Base-by-base conservation (phyloP, 257 asterid species). In the Petunia secreta region DNA sequence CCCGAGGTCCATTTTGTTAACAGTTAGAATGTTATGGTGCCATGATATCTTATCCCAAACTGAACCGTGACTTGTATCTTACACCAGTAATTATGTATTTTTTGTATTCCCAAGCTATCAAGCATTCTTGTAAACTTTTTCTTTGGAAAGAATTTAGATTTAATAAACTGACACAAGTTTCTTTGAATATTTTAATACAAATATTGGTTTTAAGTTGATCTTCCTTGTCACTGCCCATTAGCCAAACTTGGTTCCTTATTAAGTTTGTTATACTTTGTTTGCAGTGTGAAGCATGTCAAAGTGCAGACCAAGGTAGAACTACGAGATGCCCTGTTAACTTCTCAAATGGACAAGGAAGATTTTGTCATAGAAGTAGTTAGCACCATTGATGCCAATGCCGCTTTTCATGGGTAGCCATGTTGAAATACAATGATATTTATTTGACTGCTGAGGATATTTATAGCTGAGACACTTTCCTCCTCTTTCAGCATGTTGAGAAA, bases 281-380 rank as follows among this genome's bases (percentile, higher is more conserved):
- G 82, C 88, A 96, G 99, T 58, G 94, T 96, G 89, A 96, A 94
- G 91, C 96, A 96, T 87, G 83, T 92, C 63, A 89, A 74, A 38
- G 99, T 91, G 67, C 85, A 82, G 80, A 88, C 96, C 41, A 92
- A 96, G 84, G 77, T 15, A 75, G 94, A 91, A 79, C 77, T 96
- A 79, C 89, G 85, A 79, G 89, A 90, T 69, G 97, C 97, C 83
- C 84, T 96, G 79, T 89, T 79, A 81, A 83, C 90, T 64, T 89
- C 97, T 84, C 97, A 91, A 89, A 86, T 82, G 75, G 91, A 85
- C 75, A 87, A 91, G 25, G 82, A 60, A 36, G 99, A 96, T 84
- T 92, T 89, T 73, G 88, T 96, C 57, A 92, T 96, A 66, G 99
- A 96, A 91, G 94, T 92, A 63, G 94, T 94, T 85, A 96, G 99